Evolutionary conservation across 176 grass and related monocot genomes (phyloP).

Genomic region (Aegilops longissima): DNA sequence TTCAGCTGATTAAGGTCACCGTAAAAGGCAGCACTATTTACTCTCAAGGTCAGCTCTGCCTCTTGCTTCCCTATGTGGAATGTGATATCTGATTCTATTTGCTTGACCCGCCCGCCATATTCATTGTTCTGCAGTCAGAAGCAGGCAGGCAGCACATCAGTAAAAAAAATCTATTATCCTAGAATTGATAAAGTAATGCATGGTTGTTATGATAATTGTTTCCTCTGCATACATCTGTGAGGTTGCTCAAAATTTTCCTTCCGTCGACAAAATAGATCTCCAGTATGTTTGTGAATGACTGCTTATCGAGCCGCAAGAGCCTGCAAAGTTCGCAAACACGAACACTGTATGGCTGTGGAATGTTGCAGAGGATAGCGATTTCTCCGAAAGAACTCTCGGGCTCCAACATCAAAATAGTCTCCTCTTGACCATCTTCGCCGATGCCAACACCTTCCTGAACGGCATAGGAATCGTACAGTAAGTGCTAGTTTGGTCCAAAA

Average conservation of each 20-base stretch:
- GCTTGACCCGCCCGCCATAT: slow-evolving; percentile 57
- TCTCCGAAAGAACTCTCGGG: slow-evolving; percentile 75
- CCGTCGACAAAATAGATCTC: slow-evolving; percentile 95
- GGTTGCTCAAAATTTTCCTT: slow-evolving; percentile 76
- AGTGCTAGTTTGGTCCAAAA: background rate
- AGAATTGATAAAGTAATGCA: background rate
- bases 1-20: slow-evolving; percentile 81
- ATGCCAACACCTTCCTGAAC: slow-evolving; percentile 71
- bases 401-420: slow-evolving; percentile 61
- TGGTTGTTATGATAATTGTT: background rate
- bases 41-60: slow-evolving; percentile 74
- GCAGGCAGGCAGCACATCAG: background rate
- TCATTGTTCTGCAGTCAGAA: slow-evolving; percentile 54
- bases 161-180: background rate
- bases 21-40: slow-evolving; percentile 81
- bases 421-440: slow-evolving; percentile 76
- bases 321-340: slow-evolving; percentile 74
- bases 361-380: slow-evolving; percentile 84
- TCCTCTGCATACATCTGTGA: slow-evolving; percentile 52
- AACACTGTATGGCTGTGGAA: slow-evolving; percentile 87
- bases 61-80: slow-evolving; percentile 95
- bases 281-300: slow-evolving; percentile 80
- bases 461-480: background rate
- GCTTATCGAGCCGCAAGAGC: slow-evolving; percentile 84
- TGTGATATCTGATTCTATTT: slow-evolving; percentile 80